Evolutionary conservation across 2,329 filamentous ascomycete genomes (phyloP).

Genomic region (Rutstroemia sp.): DNA sequence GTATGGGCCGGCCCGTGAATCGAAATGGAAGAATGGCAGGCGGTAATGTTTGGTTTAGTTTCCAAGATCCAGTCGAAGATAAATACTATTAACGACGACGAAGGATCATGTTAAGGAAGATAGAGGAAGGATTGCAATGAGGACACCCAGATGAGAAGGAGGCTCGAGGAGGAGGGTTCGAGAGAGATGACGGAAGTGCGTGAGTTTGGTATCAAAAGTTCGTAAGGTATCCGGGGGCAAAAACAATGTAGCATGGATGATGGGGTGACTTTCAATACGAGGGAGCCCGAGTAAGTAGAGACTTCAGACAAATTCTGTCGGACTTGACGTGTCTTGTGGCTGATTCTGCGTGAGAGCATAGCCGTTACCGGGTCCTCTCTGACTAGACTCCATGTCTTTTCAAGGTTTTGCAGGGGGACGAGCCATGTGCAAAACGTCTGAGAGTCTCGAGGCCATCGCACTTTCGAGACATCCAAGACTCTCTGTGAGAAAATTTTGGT

Average conservation of each 20-base stretch:
- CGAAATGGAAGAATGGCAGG: conserved; percentile 15
- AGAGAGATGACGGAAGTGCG: conserved; percentile 10
- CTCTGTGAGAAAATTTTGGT: neutral
- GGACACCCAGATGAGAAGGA: conserved; percentile 2
- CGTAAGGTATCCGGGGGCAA: neutral
- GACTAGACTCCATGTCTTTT: neutral
- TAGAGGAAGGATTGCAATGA: conserved; percentile 14
- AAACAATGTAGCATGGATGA: neutral
- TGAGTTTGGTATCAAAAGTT: neutral
- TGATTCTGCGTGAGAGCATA: neutral
- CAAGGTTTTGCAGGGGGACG: neutral
- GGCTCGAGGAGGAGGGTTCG: conserved; percentile 6
- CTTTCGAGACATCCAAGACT: conserved; percentile 1
- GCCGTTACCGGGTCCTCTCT: neutral
- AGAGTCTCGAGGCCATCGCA: neutral
- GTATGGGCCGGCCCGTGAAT: conserved; percentile 23
- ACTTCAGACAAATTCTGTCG: conserved; percentile 4
- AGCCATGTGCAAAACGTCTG: neutral
- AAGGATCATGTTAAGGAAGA: conserved; percentile 11
- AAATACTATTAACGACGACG: conserved; percentile 10
- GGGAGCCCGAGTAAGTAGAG: neutral
- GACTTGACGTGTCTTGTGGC: neutral
- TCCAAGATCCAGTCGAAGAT: conserved; percentile 7
- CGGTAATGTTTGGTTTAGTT: conserved; percentile 19
- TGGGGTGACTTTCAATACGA: conserved; percentile 2